Conservation (phyloP, 2,329 filamentous ascomycete species). For the Diaporthe batatas region DNA sequence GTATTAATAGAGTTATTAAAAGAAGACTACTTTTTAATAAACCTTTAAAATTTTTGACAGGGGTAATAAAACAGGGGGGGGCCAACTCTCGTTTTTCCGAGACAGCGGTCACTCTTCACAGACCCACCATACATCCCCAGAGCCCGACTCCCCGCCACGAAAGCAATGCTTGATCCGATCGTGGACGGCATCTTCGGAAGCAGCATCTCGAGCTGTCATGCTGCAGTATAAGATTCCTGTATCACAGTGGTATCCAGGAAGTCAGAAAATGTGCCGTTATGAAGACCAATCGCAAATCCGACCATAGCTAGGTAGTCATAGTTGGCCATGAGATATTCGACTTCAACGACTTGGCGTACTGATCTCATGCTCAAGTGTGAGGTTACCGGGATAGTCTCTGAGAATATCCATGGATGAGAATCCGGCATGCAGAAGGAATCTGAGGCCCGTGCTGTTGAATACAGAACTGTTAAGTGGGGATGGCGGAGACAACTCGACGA, state of each 20-base stretch:
- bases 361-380: conserved; percentile 49
- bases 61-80: too few species aligned
- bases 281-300: conserved; percentile 50
- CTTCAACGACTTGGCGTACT: conserved; percentile 43
- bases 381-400: conserved; percentile 46
- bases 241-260: conserved; percentile 30
- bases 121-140: conserved; percentile 51
- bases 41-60: too few species aligned
- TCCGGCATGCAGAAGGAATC: conserved; percentile 51
- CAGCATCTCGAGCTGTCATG: conserved; percentile 54
- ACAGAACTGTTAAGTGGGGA: conserved; percentile 44
- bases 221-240: conserved; percentile 41
- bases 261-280: conserved; percentile 45
- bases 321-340: conserved; percentile 43
- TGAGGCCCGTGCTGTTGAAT: conserved; percentile 54
- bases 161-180: conserved; percentile 61
- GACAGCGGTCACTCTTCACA: not conserved
- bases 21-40: too few species aligned
- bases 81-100: too few species aligned
- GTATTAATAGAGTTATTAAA: too few species aligned
- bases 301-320: conserved; percentile 53
- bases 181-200: conserved; percentile 66
- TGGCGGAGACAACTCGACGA: conserved; percentile 30
- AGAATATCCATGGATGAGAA: conserved; percentile 36
- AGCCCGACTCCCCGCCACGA: conserved; percentile 61